These are phyloP conservation scores for Tuctoria greenei DNA, from an alignment of 176 grass and related monocot species.

Conservation along the genomic window DNA sequence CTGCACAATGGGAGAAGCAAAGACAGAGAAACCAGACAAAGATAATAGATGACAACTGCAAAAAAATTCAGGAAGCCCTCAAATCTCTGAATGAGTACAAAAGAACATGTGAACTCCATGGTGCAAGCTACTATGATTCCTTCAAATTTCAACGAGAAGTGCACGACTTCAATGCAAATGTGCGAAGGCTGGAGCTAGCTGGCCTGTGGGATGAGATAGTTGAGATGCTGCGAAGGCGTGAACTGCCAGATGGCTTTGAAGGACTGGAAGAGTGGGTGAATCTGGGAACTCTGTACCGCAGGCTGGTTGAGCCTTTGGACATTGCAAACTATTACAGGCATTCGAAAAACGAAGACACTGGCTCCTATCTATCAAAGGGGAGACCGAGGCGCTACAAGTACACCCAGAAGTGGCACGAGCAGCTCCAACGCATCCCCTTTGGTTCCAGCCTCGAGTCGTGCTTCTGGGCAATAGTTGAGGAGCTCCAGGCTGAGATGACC, in stretches of 20 bases:
- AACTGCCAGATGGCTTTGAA: slow-evolving; percentile 84
- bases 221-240: slow-evolving; percentile 77
- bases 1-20: slow-evolving; percentile 84
- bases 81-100: slow-evolving; percentile 61
- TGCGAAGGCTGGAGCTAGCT: slow-evolving; percentile 68
- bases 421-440: slow-evolving; percentile 41
- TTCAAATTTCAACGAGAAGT: slow-evolving; percentile 85
- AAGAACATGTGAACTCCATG: slow-evolving; percentile 56
- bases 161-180: slow-evolving; percentile 85
- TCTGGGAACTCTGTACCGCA: slow-evolving; percentile 70
- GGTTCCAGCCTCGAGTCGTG: slow-evolving; percentile 75
- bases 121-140: slow-evolving; percentile 75
- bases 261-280: slow-evolving; percentile 66
- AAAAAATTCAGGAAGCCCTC: slow-evolving; percentile 72
- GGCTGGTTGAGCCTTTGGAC: slow-evolving; percentile 87
- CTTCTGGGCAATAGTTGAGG: slow-evolving; percentile 87
- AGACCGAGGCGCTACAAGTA: slow-evolving; percentile 81
- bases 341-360: slow-evolving; percentile 91
- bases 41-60: slow-evolving; percentile 62
- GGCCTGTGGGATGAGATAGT: slow-evolving; percentile 94
- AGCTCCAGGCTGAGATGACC: slow-evolving; percentile 68
- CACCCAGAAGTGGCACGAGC: slow-evolving; percentile 85
- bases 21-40: slow-evolving; percentile 75
- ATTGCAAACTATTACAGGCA: slow-evolving; percentile 98
- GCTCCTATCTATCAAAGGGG: slow-evolving; percentile 74